Percentiles rank a stretch among this genome's conserved stretches.
phyloP scores from a whole-genome alignment of 345 rosid genomes.

The Hirschfeldia incana region DNA sequence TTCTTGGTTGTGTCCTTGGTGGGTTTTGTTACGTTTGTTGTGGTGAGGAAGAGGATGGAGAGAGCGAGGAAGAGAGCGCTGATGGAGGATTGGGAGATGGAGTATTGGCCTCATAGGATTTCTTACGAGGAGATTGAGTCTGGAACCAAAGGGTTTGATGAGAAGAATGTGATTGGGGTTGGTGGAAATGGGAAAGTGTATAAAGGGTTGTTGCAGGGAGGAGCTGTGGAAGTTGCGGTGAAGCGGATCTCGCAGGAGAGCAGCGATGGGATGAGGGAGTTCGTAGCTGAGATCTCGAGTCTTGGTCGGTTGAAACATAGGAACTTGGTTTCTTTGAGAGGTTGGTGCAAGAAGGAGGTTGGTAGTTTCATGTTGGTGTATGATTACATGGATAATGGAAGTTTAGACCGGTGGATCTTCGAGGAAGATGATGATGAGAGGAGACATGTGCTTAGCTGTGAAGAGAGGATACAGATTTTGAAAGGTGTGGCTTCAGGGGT shows the following conservation, averaged over 20 bases:
- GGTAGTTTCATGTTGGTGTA: conserved; percentile 73
- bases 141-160: conserved; percentile 60
- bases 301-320: conserved; percentile 73
- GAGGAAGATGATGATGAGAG: conserved; percentile 48
- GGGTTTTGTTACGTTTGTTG: conserved; percentile 30
- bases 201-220: conserved; percentile 68
- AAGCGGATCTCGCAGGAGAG: conserved; percentile 69
- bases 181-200: conserved; percentile 85
- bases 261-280: conserved; percentile 61
- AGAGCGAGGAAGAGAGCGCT: conserved; percentile 53
- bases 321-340: conserved; percentile 65
- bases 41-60: conserved; percentile 51
- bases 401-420: conserved; percentile 60
- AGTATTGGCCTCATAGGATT: conserved; percentile 85
- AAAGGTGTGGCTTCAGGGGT: conserved; percentile 70
- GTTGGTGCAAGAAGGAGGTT: conserved; percentile 77
- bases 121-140: conserved; percentile 59
- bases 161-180: conserved; percentile 65
- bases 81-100: conserved; percentile 88
- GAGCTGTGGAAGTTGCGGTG: conserved; percentile 56
- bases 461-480: conserved; percentile 55
- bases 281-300: conserved; percentile 73
- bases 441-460: conserved; percentile 42
- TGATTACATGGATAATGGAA: conserved; percentile 85
- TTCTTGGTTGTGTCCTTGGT: conserved; percentile 39